Evolutionary conservation across 31 red algal genomes (phyloP).

Genomic region (Pterothamnion heteromorphum): DNA sequence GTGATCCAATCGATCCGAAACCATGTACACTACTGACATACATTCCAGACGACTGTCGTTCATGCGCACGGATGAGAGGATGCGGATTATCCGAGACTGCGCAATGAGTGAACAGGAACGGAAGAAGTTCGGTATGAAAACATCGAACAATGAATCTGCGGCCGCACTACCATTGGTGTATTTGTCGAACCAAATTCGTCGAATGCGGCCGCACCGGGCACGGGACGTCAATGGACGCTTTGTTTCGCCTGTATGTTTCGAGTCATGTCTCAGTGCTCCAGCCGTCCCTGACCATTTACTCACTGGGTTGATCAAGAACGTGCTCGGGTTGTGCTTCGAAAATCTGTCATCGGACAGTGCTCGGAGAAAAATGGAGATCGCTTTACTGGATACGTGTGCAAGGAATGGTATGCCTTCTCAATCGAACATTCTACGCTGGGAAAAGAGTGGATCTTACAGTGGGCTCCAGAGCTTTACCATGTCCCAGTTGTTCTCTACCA

Average conservation of each 20-base stretch:
- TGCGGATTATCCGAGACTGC: not conserved
- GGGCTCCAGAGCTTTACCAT: not conserved
- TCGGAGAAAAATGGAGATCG: not conserved
- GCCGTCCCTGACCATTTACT: not conserved
- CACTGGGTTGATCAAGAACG: not conserved
- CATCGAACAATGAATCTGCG: not conserved
- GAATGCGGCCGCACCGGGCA: not conserved
- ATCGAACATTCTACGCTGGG: not conserved
- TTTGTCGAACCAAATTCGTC: not conserved
- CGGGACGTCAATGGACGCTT: not conserved
- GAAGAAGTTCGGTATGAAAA: not conserved
- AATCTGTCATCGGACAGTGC: not conserved
- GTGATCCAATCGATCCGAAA: too few relatives aligned
- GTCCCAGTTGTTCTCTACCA: not conserved
- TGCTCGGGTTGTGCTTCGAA: not conserved
- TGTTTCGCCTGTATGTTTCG: not conserved
- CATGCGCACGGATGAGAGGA: not conserved
- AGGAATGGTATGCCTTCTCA: not conserved
- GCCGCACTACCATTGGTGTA: not conserved
- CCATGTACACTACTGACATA: slow-evolving; percentile 15
- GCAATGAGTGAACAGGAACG: not conserved
- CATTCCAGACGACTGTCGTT: not conserved
- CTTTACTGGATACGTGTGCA: not conserved
- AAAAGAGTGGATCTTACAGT: not conserved
- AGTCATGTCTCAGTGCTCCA: not conserved